Evolutionary conservation across 495 filamentous ascomycete species (phyloP), one percentile per base, ranked within the genome.

Genomic region (Hamigera avellanea): DNA sequence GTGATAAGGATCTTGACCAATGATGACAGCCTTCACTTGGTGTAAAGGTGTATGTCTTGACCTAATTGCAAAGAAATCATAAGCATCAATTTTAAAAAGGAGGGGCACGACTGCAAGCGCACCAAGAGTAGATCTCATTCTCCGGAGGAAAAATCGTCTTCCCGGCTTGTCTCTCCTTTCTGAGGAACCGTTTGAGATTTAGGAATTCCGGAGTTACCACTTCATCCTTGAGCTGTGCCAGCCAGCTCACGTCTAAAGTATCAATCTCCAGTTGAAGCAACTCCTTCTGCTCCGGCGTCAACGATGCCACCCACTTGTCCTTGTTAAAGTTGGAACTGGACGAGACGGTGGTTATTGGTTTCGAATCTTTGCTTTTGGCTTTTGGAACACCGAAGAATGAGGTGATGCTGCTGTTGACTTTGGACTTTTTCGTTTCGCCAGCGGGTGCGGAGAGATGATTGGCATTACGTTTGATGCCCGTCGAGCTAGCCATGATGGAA

Each of bases 1-100:
- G 65, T 96, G 91, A 58, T 98, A 98, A 4, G 91, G 91, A 56
- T 98, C 91, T 62, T 98, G 91, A 42, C 93, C 91, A 29, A 95
- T 49, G 56, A 98, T 83, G 6, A 98, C 86, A 32, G 77, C 78
- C 51, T 89, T 91, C 38, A 96, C 88, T 1, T 63, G 80, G 62
- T 79, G 59, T 37, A 96, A 73, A 17, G 91, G 93, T 1, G 89
- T 95, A 56, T 93, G 78, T 21, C 86, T 79, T 35, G 85, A 93
- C 84, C 84, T 93, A 37, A 2, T 19, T 3, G 5, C 8, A 23
- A 12, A 33, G 7, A 31, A 13, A 34, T n/a, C 34, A 27, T 41
- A 19, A 26, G 37, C 15, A 42, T 45, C 14, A 37, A 40, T 12
- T 21, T 14, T 19, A 32, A 12, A 1, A 10, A 29, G 14, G 14